phyloP scores from a whole-genome alignment of 2,329 filamentous ascomycete species.

The Daldinia sp. region DNA sequence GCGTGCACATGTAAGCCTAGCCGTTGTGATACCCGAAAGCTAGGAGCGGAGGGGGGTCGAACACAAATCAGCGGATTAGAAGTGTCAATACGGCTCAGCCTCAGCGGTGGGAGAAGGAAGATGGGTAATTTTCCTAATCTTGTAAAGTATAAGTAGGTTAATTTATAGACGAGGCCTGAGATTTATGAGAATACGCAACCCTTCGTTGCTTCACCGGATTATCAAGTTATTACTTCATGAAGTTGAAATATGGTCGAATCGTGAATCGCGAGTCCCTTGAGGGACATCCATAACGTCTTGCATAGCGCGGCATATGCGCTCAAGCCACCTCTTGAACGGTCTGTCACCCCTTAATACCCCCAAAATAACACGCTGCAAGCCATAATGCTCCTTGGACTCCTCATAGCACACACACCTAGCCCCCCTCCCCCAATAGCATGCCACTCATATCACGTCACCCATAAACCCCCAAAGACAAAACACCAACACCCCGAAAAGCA shows the following conservation, averaged over 20 bases:
- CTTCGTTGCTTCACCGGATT: too few relatives aligned
- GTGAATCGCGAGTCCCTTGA: background rate
- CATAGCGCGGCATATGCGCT: background rate
- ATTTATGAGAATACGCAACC: too few relatives aligned
- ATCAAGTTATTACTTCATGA: too few relatives aligned
- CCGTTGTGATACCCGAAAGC: background rate
- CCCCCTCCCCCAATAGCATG: background rate
- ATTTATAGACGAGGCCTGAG: background rate
- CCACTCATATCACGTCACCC: background rate
- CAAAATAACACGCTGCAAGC: too few relatives aligned
- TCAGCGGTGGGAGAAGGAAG: background rate
- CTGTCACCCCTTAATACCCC: too few relatives aligned
- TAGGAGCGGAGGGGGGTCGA: background rate
- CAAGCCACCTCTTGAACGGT: background rate
- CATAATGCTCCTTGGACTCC: too few relatives aligned
- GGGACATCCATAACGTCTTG: background rate
- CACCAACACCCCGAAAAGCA: conserved; percentile 5
- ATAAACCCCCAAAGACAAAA: conserved; percentile 5
- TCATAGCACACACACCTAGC: background rate
- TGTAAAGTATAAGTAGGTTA: too few relatives aligned
- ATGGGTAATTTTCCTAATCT: too few relatives aligned
- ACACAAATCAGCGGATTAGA: background rate
- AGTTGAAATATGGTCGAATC: background rate
- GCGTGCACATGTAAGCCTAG: background rate
- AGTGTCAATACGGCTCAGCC: background rate